A percentile compares a stretch with the other conserved stretches of the same genome.
phyloP scores from a whole-genome alignment of 1,139 yeast species.

The Blastobotrys proliferans region DNA sequence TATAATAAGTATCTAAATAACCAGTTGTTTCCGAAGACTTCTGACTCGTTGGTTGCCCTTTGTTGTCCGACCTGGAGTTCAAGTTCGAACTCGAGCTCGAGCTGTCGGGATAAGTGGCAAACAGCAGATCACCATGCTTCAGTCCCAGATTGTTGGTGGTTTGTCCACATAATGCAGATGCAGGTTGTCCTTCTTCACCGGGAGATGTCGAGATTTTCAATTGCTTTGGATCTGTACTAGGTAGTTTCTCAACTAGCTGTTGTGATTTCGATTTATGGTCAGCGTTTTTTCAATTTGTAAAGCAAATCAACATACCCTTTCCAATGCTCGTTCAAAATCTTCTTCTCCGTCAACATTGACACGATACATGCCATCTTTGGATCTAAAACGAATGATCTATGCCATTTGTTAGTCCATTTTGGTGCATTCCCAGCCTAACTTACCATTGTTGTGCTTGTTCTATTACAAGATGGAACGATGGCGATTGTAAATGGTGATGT shows the following conservation, averaged over 20 bases:
- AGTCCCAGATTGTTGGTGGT: conserved; percentile 53
- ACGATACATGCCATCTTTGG: conserved; percentile 80
- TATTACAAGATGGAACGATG: too few species aligned
- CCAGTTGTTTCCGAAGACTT: conserved; percentile 19
- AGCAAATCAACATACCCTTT: conserved; percentile 34
- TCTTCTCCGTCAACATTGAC: conserved; percentile 48
- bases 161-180: conserved; percentile 42
- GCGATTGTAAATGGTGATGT: too few species aligned
- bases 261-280: conserved; percentile 1
- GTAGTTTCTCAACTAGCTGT: conserved; percentile 26
- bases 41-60: conserved; percentile 12
- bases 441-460: too few species aligned
- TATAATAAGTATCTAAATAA: conserved; percentile 23
- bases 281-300: background rate
- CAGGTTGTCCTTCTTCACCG: conserved; percentile 46
- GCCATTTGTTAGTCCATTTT: too few species aligned
- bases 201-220: conserved; percentile 39
- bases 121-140: conserved; percentile 82
- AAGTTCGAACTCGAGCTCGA: background rate
- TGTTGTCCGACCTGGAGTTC: background rate
- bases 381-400: conserved; percentile 68
- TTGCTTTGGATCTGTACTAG: conserved; percentile 23
- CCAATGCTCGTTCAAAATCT: conserved; percentile 48
- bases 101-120: conserved; percentile 45
- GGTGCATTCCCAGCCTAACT: too few species aligned